These are phyloP conservation scores for Raffaelea albimanens DNA, from an alignment of 2,329 filamentous ascomycete genomes.

Conservation along the genomic window DNA sequence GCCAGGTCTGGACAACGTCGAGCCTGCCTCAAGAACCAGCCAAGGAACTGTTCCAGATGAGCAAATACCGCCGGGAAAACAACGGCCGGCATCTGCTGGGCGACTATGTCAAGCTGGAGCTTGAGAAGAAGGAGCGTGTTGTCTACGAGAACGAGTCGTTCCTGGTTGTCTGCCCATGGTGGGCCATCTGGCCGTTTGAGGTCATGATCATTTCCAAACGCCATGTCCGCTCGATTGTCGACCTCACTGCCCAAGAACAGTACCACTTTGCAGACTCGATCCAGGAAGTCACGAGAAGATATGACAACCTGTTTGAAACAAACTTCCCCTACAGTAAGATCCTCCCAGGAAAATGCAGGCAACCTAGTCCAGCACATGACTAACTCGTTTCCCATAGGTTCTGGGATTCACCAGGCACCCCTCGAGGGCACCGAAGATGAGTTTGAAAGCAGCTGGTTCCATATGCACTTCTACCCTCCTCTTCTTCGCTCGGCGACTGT, in stretches of 20 bases:
- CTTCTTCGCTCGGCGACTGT: slow-evolving; percentile 87
- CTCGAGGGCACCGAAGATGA: slow-evolving; percentile 74
- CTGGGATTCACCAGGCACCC: slow-evolving; percentile 92
- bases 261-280: slow-evolving; percentile 71
- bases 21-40: slow-evolving; percentile 81
- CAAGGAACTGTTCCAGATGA: slow-evolving; percentile 68
- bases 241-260: slow-evolving; percentile 65
- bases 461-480: slow-evolving; percentile 97
- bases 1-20: slow-evolving; percentile 92
- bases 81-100: slow-evolving; percentile 66
- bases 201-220: slow-evolving; percentile 78
- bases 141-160: slow-evolving; percentile 84
- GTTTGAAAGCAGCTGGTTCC: slow-evolving; percentile 79
- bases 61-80: slow-evolving; percentile 67
- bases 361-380: neutral
- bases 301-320: slow-evolving; percentile 96
- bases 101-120: slow-evolving; percentile 80
- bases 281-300: slow-evolving; percentile 78
- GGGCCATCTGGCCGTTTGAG: slow-evolving; percentile 96
- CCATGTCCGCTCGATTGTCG: slow-evolving; percentile 76
- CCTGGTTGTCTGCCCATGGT: slow-evolving; percentile 88
- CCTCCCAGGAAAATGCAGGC: neutral
- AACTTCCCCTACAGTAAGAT: slow-evolving; percentile 83
- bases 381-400: slow-evolving; percentile 39
- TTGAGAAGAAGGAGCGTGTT: slow-evolving; percentile 71